These are phyloP conservation scores for Pestalotiopsis fici DNA, from an alignment of 2,329 filamentous ascomycete species.

Conservation along the genomic window DNA sequence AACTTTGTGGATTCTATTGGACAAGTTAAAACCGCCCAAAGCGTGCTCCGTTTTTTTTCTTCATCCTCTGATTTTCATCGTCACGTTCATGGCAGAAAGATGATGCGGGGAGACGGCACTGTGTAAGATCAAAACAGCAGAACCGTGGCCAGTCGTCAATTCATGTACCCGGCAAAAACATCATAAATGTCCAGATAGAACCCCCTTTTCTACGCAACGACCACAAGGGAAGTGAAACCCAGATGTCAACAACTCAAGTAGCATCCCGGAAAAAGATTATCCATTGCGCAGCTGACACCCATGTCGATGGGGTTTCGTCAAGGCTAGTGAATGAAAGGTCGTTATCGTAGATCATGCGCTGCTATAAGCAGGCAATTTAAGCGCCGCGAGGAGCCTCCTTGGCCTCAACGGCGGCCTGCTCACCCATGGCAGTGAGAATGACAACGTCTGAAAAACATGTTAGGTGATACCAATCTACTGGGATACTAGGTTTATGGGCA, in stretches of 20 bases:
- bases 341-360: slow-evolving; percentile 23
- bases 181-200: slow-evolving; percentile 43
- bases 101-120: slow-evolving; percentile 27
- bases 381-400: slow-evolving; percentile 77
- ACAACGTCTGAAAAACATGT: slow-evolving; percentile 68
- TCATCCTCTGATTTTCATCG: slow-evolving; percentile 24
- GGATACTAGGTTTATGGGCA: too few species aligned
- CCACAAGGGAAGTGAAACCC: slow-evolving; percentile 35
- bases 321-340: slow-evolving; percentile 19
- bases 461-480: slow-evolving; percentile 19
- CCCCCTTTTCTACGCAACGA: slow-evolving; percentile 38
- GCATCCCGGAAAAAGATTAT: slow-evolving; percentile 23
- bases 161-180: slow-evolving; percentile 42
- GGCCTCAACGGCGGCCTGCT: slow-evolving; percentile 88
- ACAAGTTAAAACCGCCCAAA: slow-evolving; percentile 32
- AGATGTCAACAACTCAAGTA: slow-evolving; percentile 28
- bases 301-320: slow-evolving; percentile 9
- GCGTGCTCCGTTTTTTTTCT: slow-evolving; percentile 33
- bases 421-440: slow-evolving; percentile 93
- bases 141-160: slow-evolving; percentile 30
- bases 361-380: slow-evolving; percentile 22
- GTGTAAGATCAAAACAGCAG: slow-evolving; percentile 37
- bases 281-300: slow-evolving; percentile 13
- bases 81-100: slow-evolving; percentile 25
- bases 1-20: slow-evolving; percentile 33